Conservation (phyloP, 2,329 filamentous ascomycete genomes). For the Xylaria sp. region DNA sequence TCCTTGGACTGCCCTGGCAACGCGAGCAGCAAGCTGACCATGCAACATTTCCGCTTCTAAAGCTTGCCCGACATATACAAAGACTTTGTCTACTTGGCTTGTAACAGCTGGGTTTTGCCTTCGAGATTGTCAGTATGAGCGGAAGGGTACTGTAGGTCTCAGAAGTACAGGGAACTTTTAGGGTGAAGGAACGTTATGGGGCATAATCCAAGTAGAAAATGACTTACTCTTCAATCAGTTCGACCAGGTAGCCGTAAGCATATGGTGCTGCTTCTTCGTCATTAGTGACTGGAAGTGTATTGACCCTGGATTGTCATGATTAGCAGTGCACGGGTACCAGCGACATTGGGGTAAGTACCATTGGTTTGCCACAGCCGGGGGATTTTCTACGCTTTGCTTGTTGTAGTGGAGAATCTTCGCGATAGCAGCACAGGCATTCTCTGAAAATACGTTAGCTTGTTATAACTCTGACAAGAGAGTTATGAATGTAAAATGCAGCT, state of each 20-base stretch:
- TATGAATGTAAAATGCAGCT: neutral
- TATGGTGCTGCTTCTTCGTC: slow-evolving; percentile 98
- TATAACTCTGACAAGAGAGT: neutral
- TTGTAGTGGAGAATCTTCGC: slow-evolving; percentile 98
- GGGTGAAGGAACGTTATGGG: neutral
- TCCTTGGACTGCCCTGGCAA: slow-evolving; percentile 81
- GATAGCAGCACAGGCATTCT: slow-evolving; percentile 96
- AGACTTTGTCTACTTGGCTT: slow-evolving; percentile 81
- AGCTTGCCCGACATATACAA: slow-evolving; percentile 86
- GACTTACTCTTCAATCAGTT: slow-evolving; percentile 94
- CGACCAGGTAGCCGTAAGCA: slow-evolving; percentile 89
- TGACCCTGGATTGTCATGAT: slow-evolving; percentile 62
- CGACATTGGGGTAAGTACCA: slow-evolving; percentile 59
- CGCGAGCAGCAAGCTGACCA: slow-evolving; percentile 80
- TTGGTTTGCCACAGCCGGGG: slow-evolving; percentile 79
- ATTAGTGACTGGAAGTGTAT: slow-evolving; percentile 90
- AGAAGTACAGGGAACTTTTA: neutral
- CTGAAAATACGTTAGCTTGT: slow-evolving; percentile 51
- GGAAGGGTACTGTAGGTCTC: neutral
- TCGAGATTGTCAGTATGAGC: slow-evolving; percentile 23
- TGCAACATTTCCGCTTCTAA: slow-evolving; percentile 91
- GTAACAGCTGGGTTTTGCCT: slow-evolving; percentile 89
- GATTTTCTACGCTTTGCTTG: slow-evolving; percentile 77
- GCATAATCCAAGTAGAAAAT: neutral
- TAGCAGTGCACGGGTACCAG: slow-evolving; percentile 15